Evolutionary conservation across 2,329 filamentous ascomycete genomes (phyloP), one percentile per base, ranked within the genome.

Genomic region (Claviceps purpurea): DNA sequence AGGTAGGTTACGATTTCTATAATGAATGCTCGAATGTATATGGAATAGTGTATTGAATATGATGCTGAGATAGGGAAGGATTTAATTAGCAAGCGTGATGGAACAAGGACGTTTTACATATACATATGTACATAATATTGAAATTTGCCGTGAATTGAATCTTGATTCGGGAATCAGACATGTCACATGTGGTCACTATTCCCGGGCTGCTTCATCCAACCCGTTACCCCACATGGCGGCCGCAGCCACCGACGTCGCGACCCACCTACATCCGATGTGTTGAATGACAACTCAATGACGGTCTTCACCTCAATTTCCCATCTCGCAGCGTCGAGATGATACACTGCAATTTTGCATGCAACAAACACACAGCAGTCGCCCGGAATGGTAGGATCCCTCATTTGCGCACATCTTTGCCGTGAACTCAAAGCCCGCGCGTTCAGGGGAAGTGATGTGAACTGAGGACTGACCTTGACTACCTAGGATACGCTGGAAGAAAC

Each of bases 401-500:
- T 41, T 18, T 16, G 3, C 16, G 26, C 13, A 24, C 20, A 8
- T 14, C 44, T 18, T 24, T 48, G 38, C 46, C 49, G 14, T 8
- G 30, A 34, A 34, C 10, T 34, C 10, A 34, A 34, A 11, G 10
- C 30, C 10, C 30, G 30, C 30, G 10, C 10, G 30, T 1, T 34
- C 30, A 34, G 30, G 30, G 30, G 30, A 34, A 34, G 30, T 34
- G 30, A 10, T 34, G 30, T 11, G 30, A 34, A 34, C 30, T 34
- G 30, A 34, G 30, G 30, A 34, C 30, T 34, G 30, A 34, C 30
- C 10, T 11, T 4, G 10, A 34, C 30, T 30, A 30, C 7, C 7
- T 51, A 69, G 67, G 66, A 70, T 50, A 60, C 62, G n/a, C 51
- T 70, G 24, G 61, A 65, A 54, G 65, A 69, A 51, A 64, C 65